Evolutionary conservation across 202 grass and related monocot genomes (phyloP).

Genomic region (Zizania palustris): DNA sequence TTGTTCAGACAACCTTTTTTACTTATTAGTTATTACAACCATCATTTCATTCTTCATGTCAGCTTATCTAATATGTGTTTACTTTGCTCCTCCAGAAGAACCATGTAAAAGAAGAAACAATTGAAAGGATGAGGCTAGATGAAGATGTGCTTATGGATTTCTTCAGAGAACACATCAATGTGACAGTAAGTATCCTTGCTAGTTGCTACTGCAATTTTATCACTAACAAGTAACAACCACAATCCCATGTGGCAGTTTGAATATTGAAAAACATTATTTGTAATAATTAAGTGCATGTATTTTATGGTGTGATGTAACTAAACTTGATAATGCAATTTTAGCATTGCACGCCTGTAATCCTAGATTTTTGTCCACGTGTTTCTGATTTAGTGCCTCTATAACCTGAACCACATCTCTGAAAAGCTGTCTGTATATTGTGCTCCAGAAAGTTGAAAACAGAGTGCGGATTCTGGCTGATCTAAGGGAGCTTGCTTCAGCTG

Average conservation of each 20-base stretch:
- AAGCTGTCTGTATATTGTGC: conserved; percentile 28
- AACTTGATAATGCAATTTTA: conserved; percentile 15
- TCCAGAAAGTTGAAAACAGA: conserved; percentile 98
- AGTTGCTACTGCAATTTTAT: conserved; percentile 33
- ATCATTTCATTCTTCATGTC: conserved; percentile 20
- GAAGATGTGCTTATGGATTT: conserved; percentile 99
- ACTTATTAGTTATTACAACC: background rate
- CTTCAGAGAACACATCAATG: conserved; percentile 88
- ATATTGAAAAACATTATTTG: conserved; percentile 17
- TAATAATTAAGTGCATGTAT: background rate
- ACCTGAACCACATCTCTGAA: conserved; percentile 38
- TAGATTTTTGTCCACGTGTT: conserved; percentile 10
- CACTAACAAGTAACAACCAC: conserved; percentile 13
- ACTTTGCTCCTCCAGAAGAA: conserved; percentile 64
- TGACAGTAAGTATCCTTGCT: conserved; percentile 78
- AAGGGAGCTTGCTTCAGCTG: conserved; percentile 95
- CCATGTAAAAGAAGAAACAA: conserved; percentile 84
- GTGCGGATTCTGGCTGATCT: conserved; percentile 93
- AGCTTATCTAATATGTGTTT: conserved; percentile 29
- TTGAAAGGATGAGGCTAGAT: conserved; percentile 93
- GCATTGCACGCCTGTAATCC: conserved; percentile 2
- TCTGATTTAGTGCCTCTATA: conserved; percentile 5
- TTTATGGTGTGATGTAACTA: conserved; percentile 28
- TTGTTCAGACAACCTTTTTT: conserved; percentile 17
- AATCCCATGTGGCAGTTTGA: conserved; percentile 12